These are phyloP conservation scores for Thuja plicata DNA, from an alignment of 83 land plant species.

Conservation along the genomic window DNA sequence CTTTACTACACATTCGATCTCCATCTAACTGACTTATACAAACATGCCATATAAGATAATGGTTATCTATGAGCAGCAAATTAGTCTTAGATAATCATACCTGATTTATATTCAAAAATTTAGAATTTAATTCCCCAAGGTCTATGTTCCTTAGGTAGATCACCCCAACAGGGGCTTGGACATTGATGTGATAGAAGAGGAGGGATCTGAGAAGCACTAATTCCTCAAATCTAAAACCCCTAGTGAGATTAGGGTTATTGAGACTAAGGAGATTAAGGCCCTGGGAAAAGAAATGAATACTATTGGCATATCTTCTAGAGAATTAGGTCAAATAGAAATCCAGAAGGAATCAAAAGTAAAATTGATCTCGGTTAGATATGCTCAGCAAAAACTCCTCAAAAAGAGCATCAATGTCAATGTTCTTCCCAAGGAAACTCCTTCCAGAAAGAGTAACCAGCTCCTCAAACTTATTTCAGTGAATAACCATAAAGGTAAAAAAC, in stretches of 20 bases:
- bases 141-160: too few relatives aligned
- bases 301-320: conserved; percentile 13
- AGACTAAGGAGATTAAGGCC: conserved; percentile 23
- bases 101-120: too few relatives aligned
- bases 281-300: conserved; percentile 15
- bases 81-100: too few relatives aligned
- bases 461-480: background rate
- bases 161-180: conserved; percentile 37
- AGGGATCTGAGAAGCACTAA: background rate
- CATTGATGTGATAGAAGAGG: background rate
- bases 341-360: background rate
- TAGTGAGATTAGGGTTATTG: conserved; percentile 18
- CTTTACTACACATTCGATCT: too few relatives aligned
- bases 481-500: background rate
- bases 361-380: background rate
- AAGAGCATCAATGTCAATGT: conserved; percentile 14
- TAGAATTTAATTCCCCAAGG: too few relatives aligned
- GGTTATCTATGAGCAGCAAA: too few relatives aligned
- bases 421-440: background rate
- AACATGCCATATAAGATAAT: too few relatives aligned
- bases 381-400: background rate
- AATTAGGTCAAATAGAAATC: background rate
- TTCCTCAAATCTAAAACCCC: conserved; percentile 19
- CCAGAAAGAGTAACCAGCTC: background rate
- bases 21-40: too few relatives aligned